Conservation (phyloP, 164 flowering plant species). For the Aristolochia fimbriata region DNA sequence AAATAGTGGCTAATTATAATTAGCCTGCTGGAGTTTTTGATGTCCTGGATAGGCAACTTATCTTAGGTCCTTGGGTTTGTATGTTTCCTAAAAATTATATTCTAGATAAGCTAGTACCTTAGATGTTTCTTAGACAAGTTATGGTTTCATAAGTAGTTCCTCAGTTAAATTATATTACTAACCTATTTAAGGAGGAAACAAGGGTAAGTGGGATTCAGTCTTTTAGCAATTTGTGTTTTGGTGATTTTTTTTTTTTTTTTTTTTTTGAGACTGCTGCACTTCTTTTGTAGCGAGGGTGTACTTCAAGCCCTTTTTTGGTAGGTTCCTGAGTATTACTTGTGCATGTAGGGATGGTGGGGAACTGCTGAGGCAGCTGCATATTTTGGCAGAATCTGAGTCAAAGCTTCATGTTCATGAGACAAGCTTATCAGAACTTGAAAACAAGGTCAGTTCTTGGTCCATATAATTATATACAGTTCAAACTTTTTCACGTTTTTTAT, state of each 20-base stretch:
- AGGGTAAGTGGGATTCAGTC: too few species aligned
- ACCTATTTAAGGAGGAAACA: neutral
- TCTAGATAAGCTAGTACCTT: too few species aligned
- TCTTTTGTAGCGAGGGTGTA: too few species aligned
- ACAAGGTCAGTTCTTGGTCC: conserved; percentile 36
- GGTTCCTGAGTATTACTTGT: conserved; percentile 12
- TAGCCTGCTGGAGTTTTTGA: too few species aligned
- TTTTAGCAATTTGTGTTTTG: too few species aligned
- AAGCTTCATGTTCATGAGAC: conserved; percentile 53
- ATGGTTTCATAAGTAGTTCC: neutral
- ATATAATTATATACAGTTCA: neutral
- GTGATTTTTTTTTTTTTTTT: too few species aligned
- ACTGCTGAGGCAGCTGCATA: conserved; percentile 66
- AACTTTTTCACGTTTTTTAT: too few species aligned
- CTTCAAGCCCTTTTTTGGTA: too few species aligned
- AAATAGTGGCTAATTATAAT: too few species aligned
- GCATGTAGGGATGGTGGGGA: conserved; percentile 83
- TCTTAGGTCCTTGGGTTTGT: neutral
- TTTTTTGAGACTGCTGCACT: neutral
- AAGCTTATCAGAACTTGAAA: conserved; percentile 61
- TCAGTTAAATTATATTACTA: neutral
- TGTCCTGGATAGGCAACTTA: too few species aligned
- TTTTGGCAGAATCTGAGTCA: conserved; percentile 59
- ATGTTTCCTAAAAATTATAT: neutral
- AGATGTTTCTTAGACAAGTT: neutral